These are phyloP conservation scores for Ceratobasidium sp. DNA, from an alignment of 1,284 basidiomycete species.

Conservation along the genomic window DNA sequence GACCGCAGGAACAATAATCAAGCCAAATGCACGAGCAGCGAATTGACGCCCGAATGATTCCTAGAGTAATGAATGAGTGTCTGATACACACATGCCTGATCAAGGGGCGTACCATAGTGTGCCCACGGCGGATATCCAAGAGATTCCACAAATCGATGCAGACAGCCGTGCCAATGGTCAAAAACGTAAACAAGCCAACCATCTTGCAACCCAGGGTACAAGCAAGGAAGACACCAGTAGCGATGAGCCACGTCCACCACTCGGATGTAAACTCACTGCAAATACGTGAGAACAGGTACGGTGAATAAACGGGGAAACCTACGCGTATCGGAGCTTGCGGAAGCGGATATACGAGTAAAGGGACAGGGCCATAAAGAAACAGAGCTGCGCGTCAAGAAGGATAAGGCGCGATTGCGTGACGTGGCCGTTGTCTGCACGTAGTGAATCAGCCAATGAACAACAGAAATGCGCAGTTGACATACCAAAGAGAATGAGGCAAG, in stretches of 20 bases:
- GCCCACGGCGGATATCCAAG: slow-evolving; percentile 85
- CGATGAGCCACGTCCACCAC: slow-evolving; percentile 97
- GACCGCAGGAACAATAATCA: slow-evolving; percentile 88
- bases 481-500: slow-evolving; percentile 88
- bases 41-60: slow-evolving; percentile 93
- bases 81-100: too few relatives aligned
- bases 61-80: slow-evolving; percentile 58
- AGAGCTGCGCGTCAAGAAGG: slow-evolving; percentile 91
- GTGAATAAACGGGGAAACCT: slow-evolving; percentile 51
- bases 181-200: slow-evolving; percentile 93
- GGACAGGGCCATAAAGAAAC: slow-evolving; percentile 95
- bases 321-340: slow-evolving; percentile 93
- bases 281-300: slow-evolving; percentile 44
- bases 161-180: slow-evolving; percentile 91
- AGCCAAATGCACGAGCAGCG: slow-evolving; percentile 82
- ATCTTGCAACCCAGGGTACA: slow-evolving; percentile 98
- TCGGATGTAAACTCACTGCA: slow-evolving; percentile 79
- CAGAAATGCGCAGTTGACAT: slow-evolving; percentile 51
- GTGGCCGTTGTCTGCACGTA: slow-evolving; percentile 87
- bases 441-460: slow-evolving; percentile 10
- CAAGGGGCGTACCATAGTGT: slow-evolving; percentile 75
- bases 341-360: slow-evolving; percentile 97
- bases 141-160: slow-evolving; percentile 95
- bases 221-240: slow-evolving; percentile 93
- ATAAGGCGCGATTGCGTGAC: slow-evolving; percentile 96